These are phyloP conservation scores for Sporothrix globosa DNA, from an alignment of 2,329 filamentous ascomycete genomes.

Conservation along the genomic window DNA sequence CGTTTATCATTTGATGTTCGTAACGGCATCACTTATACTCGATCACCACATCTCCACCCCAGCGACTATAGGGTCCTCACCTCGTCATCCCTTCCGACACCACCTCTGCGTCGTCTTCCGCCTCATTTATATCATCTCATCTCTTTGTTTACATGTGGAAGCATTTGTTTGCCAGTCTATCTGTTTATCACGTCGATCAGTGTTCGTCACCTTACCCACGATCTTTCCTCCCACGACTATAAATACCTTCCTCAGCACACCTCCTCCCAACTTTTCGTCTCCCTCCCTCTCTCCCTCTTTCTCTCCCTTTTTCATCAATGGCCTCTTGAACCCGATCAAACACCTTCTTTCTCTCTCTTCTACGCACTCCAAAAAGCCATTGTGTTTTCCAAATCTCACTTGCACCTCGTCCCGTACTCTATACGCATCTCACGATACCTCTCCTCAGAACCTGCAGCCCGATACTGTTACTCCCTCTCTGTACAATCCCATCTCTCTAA, in stretches of 20 bases:
- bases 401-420: neutral
- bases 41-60: conserved; percentile 7
- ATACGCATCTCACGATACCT: neutral
- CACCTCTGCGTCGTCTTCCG: neutral
- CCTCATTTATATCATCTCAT: neutral
- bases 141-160: neutral
- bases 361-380: neutral
- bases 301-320: conserved; percentile 12
- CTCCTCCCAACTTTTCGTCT: neutral
- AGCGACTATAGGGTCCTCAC: neutral
- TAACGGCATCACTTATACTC: neutral
- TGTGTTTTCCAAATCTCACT: neutral
- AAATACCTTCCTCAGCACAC: conserved; percentile 21
- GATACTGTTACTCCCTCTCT: neutral
- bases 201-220: neutral
- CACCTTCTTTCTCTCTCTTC: neutral
- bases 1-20: neutral
- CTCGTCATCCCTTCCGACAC: neutral
- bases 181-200: neutral
- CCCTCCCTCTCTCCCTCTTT: neutral
- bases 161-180: neutral
- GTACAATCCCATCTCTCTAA: too few relatives aligned
- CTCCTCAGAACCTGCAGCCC: neutral
- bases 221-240: conserved; percentile 7
- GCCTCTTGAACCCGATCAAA: neutral